phyloP scores from a whole-genome alignment of 768 basidiomycete species.

The Lentinus tigrinus region DNA sequence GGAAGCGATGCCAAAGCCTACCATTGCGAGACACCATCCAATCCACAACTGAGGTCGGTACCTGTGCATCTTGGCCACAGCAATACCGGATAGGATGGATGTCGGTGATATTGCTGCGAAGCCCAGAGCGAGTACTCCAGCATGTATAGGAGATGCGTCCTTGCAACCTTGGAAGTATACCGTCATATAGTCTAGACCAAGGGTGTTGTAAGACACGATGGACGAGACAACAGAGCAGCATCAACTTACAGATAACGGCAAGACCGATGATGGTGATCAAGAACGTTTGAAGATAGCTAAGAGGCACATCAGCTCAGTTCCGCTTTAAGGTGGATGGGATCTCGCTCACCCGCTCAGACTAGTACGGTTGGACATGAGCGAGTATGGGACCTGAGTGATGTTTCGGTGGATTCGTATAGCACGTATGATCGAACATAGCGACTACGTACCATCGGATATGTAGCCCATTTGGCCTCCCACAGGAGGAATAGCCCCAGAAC shows the following conservation, averaged over 20 bases:
- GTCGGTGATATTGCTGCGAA: slow-evolving; percentile 22
- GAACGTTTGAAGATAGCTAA: slow-evolving; percentile 5
- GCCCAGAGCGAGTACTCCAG: slow-evolving; percentile 28
- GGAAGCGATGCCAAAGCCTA: slow-evolving; percentile 36
- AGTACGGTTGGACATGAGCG: neutral
- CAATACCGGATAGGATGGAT: slow-evolving; percentile 35
- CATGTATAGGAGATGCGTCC: slow-evolving; percentile 29
- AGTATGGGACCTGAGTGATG: slow-evolving; percentile 33
- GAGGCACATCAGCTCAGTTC: too few relatives aligned
- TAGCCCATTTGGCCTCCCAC: slow-evolving; percentile 23
- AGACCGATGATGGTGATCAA: neutral
- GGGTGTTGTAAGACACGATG: slow-evolving; percentile 13
- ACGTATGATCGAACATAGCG: too few relatives aligned
- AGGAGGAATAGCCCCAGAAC: slow-evolving; percentile 25
- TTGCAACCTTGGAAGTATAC: slow-evolving; percentile 42
- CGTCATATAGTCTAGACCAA: slow-evolving; percentile 40
- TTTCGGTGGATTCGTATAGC: too few relatives aligned
- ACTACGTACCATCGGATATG: too few relatives aligned
- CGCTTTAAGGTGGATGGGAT: neutral
- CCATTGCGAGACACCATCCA: slow-evolving; percentile 35
- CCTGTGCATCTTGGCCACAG: slow-evolving; percentile 31
- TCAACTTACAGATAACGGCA: slow-evolving; percentile 3
- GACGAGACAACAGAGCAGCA: too few relatives aligned
- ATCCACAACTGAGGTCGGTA: slow-evolving; percentile 37
- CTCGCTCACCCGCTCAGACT: slow-evolving; percentile 1